Percentiles rank a stretch among this genome's conserved stretches.
These are phyloP conservation scores for Phytophthora agathidicida DNA, from an alignment of 352 stramenopile species.

Conservation along the genomic window DNA sequence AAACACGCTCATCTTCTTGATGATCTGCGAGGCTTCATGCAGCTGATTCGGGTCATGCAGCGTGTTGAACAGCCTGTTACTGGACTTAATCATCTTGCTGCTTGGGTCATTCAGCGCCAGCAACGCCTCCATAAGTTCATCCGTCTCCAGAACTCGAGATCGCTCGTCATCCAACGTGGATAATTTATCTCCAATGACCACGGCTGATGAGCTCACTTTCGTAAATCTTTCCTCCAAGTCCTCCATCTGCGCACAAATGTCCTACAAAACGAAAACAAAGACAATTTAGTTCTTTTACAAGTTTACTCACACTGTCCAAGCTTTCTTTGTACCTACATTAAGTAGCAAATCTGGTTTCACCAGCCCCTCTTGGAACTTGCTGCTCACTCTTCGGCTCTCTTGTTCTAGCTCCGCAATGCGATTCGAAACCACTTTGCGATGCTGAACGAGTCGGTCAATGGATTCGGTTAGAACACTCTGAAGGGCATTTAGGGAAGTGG, in stretches of 20 bases:
- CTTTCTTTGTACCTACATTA: slow-evolving; percentile 33
- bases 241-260: slow-evolving; percentile 81
- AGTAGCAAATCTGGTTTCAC: slow-evolving; percentile 63
- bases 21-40: slow-evolving; percentile 66
- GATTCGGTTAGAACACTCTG: slow-evolving; percentile 60
- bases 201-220: slow-evolving; percentile 84
- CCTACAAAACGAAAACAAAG: slow-evolving; percentile 36
- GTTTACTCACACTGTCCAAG: slow-evolving; percentile 1
- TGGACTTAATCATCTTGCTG: slow-evolving; percentile 57
- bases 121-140: slow-evolving; percentile 80
- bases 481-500: slow-evolving; percentile 67
- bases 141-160: slow-evolving; percentile 70
- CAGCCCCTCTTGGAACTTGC: slow-evolving; percentile 72
- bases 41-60: slow-evolving; percentile 74
- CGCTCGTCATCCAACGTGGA: slow-evolving; percentile 69
- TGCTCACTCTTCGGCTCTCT: slow-evolving; percentile 59
- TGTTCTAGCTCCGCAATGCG: slow-evolving; percentile 68
- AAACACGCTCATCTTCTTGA: slow-evolving; percentile 81
- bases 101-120: slow-evolving; percentile 72
- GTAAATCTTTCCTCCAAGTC: slow-evolving; percentile 86
- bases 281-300: no score
- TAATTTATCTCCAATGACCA: slow-evolving; percentile 76
- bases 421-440: slow-evolving; percentile 61
- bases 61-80: slow-evolving; percentile 67
- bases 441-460: slow-evolving; percentile 62